Base-by-base conservation (phyloP, 2,329 filamentous ascomycete species). In the Aspergillus novofumigatus region DNA sequence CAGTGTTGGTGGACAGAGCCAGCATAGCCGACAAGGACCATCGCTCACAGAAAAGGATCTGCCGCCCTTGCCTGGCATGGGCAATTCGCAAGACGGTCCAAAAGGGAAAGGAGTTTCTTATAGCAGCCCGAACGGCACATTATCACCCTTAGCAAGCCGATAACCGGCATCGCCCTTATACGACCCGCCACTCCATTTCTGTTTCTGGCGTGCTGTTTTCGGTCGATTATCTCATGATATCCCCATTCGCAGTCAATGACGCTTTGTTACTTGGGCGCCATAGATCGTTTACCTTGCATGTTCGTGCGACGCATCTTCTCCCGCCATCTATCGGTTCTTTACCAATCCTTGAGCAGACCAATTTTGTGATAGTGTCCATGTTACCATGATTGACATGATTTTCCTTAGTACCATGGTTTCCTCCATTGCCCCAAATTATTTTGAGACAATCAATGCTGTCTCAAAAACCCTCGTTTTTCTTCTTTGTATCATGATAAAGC, bases 1-100 rank as follows among this genome's bases (percentile, higher is more conserved):
- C 7, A 90, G 88, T 58, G 81, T 86, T 25, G 85, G 86, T 1
- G 83, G 81, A 29, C 81, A 81, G 54, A 85, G 83, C 67, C 80
- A 80, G 23, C 76, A 77, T 57, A 83, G 82, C 73, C 67, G 67
- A 60, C 61, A 69, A 51, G 64, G 66, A 17, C 65, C 62, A 32
- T 62, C 64, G 26, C 57, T 56, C 6, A 52, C 53, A n/a, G 70
- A 72, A 35, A 72, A 73, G 55, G 70, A 69, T 45, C 54, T 72
- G 7, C 69, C 69, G 26, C 64, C 67, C 45, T 41, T 69, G 28
- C 67, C 70, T 28, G 52, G 41, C 25, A 58, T 65, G 14, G 57
- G 59, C 28, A 57, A 52, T 20, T 50, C 59, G 11, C 45, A 52
- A 52, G 52, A 59, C 29, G 57, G 60, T 17, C 56, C 58, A 44